Evolutionary conservation across 352 stramenopile species (phyloP), one percentile per base, ranked within the genome.

Genomic region (Globisporangium carolinianum): DNA sequence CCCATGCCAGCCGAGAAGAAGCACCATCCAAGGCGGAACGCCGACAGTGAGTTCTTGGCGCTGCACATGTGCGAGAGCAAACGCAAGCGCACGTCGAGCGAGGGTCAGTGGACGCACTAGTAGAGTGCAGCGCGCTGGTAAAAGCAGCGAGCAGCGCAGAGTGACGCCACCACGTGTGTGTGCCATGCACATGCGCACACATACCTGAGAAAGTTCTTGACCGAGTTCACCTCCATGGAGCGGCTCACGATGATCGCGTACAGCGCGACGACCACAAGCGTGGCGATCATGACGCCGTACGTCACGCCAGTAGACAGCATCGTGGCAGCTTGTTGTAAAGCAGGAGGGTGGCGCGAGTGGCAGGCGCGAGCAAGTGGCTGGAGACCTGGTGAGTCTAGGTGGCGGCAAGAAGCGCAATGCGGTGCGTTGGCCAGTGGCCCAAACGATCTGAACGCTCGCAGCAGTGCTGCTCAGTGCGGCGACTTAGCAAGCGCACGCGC

Each of bases 1-100:
- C 82, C 82, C 66, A 89, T 88, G 51, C 77, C 76, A 17, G 82
- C 76, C 10, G 82, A 76, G 63, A 92, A 92, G 54, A 92, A 81
- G 60, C 82, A 89, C 77, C 77, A 92, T n/a, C 70, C 82, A 12
- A 89, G 69, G 24, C 72, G 72, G 43, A 86, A 60, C 1, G 79
- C 57, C 8, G 55, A 71, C 18, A 77, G 76, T 18, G 77, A 81
- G 65, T 89, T 89, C 62, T 86, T 89, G 24, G 82, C 82, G 55
- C 79, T 87, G 50, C 15, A 17, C 45, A 41, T 35, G 51, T 6
- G 18, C 2, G 41, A 53, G 46, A 39, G 18, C 18, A 24, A 24
- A 24, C 8, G 15, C 53, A 37, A 42, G 46, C 5, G 41, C 11
- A 4, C 50, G 2, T 51, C 9, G 56, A 51, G 36, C 11, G 45